A percentile compares a stretch with the other conserved stretches of the same genome.
phyloP scores from a whole-genome alignment of 257 asterid genomes.

The Nicotiana knightiana region DNA sequence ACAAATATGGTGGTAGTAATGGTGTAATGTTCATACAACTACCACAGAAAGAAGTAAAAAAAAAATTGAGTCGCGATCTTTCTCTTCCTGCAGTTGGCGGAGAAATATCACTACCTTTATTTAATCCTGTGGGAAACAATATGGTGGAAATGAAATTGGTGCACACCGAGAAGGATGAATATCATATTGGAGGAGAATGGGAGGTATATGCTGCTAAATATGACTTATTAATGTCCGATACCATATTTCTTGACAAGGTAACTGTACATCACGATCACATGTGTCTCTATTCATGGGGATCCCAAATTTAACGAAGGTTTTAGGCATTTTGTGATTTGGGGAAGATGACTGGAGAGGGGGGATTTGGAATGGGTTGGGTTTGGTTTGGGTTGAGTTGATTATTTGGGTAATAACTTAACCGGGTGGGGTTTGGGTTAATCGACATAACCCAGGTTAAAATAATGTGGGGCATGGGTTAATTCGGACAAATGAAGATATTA shows the following conservation, averaged over 20 bases:
- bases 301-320: no score
- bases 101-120: not conserved
- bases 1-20: not conserved
- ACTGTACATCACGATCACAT: not conserved
- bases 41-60: not conserved
- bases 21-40: constrained; percentile 1
- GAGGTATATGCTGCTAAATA: not conserved
- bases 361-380: no score
- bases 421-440: no score
- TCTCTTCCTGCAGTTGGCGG: constrained; percentile 3
- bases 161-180: not conserved
- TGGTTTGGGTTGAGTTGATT: no score
- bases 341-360: no score
- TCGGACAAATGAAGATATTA: no score
- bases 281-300: no score
- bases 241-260: constrained; percentile 2
- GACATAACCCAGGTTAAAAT: no score
- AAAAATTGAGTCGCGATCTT: not conserved
- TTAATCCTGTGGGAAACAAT: not conserved
- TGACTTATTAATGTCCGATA: not conserved
- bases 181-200: constrained; percentile 5
- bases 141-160: not conserved
- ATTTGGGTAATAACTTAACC: no score
- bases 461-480: no score
- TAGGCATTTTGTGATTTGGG: no score